Evolutionary conservation across 306 rosid genomes (phyloP), one percentile per base, ranked within the genome.

Genomic region (Cicer cuneatum): DNA sequence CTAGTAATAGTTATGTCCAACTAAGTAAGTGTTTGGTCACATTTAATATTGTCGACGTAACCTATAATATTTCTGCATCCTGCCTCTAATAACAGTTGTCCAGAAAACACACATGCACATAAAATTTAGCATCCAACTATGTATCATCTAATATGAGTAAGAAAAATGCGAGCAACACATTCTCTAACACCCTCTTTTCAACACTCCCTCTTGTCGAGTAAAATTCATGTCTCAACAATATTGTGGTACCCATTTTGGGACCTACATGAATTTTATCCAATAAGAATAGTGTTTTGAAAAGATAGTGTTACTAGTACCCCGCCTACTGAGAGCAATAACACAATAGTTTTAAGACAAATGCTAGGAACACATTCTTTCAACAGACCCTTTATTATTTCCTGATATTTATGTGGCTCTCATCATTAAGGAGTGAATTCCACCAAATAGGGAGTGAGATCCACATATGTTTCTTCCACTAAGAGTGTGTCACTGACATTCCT

Each of bases 81-180:
- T 47, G 70, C 38, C 45, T 53, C 37, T 66, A 69, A 75, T 52
- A 60, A 53, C 69, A 52, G 24, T 35, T n/a, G 11, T 62, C 60
- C 29, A 60, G 67, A 69, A 81, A 59, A 47, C 35, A 42, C 8
- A 58, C 12, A 18, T 1, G 56, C 21, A 39, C n/a, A 71, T 6
- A 35, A 48, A 52, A 39, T 57, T 70, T 59, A 56, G 43, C 1
- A 5, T 67, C 65, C 19, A 49, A 24, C 65, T 54, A 43, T 51
- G 56, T 53, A 53, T 69, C 61, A 33, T 64, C 67, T 70, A 69
- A 29, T 33, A 1, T 13, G 29, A 16, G 19, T 16, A 8, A 53
- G 29, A 57, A 12, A 59, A 59, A 7, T 33, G 18, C 1, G 8
- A 59, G 42, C 65, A 59, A 12, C 18, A 6, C 65, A 33, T 10